Percentiles rank a stretch among this genome's conserved stretches.
Evolutionary conservation across 2,329 filamentous ascomycete species (phyloP).

Genomic region (Huntiella abstrusa): DNA sequence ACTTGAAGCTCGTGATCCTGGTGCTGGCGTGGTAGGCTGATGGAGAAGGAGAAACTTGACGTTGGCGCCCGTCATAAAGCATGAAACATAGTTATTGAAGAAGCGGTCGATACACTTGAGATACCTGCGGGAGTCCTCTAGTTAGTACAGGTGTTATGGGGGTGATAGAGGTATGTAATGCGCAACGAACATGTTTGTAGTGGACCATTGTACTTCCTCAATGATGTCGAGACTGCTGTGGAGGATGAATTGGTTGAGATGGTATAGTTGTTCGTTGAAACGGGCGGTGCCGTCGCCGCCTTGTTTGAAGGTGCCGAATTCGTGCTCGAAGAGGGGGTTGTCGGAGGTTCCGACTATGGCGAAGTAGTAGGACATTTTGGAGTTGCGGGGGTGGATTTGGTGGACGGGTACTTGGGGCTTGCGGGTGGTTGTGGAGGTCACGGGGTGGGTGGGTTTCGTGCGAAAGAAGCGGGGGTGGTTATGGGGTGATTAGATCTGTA

Average conservation of each 20-base stretch:
- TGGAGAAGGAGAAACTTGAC: slow-evolving; percentile 89
- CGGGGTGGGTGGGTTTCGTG: not conserved
- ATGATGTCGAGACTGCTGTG: slow-evolving; percentile 88
- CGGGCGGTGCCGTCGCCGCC: slow-evolving; percentile 83
- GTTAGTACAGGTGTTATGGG: not conserved
- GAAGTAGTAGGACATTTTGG: slow-evolving; percentile 89
- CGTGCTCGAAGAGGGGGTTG: slow-evolving; percentile 88
- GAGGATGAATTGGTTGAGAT: slow-evolving; percentile 94
- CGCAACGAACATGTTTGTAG: slow-evolving; percentile 55
- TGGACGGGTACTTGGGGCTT: not conserved
- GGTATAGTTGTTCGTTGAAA: slow-evolving; percentile 72
- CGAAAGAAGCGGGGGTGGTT: not conserved
- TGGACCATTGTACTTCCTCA: slow-evolving; percentile 90
- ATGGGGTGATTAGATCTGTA: too few relatives aligned
- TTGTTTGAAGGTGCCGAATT: slow-evolving; percentile 91
- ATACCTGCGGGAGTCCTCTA: slow-evolving; percentile 40
- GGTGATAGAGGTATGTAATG: not conserved
- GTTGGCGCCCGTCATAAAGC: slow-evolving; percentile 83
- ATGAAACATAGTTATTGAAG: slow-evolving; percentile 87
- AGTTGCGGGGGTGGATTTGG: not conserved
- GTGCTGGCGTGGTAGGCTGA: slow-evolving; percentile 35
- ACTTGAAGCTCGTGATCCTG: slow-evolving; percentile 31
- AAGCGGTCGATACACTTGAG: slow-evolving; percentile 94
- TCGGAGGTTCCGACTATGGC: slow-evolving; percentile 89
- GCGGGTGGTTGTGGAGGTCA: too few relatives aligned